Percentiles rank a stretch among this genome's conserved stretches.
phyloP scores from a whole-genome alignment of 2,329 filamentous ascomycete species.

The Beauveria scarabaeidicola region DNA sequence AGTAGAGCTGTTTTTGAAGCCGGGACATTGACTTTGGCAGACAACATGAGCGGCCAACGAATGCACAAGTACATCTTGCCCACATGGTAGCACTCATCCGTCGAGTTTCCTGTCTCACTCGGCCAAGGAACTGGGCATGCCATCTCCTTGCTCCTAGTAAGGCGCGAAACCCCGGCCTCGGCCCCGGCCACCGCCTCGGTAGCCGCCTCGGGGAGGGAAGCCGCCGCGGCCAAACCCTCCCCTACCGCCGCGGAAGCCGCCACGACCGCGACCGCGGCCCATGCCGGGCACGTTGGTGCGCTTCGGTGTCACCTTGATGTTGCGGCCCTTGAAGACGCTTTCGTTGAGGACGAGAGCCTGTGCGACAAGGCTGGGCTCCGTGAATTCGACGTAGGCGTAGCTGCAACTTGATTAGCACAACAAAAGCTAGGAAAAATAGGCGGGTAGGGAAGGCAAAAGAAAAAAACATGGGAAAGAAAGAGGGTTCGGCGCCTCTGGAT shows the following conservation, averaged over 20 bases:
- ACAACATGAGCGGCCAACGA: background rate
- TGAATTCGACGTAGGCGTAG: conserved; percentile 98
- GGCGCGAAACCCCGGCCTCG: conserved; percentile 57
- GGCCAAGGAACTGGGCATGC: conserved; percentile 1
- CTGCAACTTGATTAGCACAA: conserved; percentile 37
- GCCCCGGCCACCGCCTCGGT: conserved; percentile 59
- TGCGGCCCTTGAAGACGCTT: conserved; percentile 87
- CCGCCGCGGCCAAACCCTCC: conserved; percentile 47
- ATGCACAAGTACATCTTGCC: background rate
- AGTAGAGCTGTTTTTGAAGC: background rate
- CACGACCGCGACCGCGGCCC: conserved; percentile 66
- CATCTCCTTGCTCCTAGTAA: conserved; percentile 44
- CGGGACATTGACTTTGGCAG: background rate
- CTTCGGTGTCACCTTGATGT: conserved; percentile 91
- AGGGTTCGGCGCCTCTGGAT: background rate
- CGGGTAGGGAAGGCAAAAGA: background rate
- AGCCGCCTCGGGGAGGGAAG: conserved; percentile 47
- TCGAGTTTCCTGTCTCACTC: background rate
- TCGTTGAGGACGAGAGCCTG: conserved; percentile 94
- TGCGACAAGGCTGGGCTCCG: conserved; percentile 84
- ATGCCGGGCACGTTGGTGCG: conserved; percentile 95
- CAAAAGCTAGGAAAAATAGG: background rate
- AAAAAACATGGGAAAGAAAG: background rate
- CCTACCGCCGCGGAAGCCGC: conserved; percentile 43
- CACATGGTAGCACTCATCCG: background rate